A percentile compares a stretch with the other conserved stretches of the same genome.
phyloP scores from a whole-genome alignment of 768 basidiomycete species.

The Collybia sordida region DNA sequence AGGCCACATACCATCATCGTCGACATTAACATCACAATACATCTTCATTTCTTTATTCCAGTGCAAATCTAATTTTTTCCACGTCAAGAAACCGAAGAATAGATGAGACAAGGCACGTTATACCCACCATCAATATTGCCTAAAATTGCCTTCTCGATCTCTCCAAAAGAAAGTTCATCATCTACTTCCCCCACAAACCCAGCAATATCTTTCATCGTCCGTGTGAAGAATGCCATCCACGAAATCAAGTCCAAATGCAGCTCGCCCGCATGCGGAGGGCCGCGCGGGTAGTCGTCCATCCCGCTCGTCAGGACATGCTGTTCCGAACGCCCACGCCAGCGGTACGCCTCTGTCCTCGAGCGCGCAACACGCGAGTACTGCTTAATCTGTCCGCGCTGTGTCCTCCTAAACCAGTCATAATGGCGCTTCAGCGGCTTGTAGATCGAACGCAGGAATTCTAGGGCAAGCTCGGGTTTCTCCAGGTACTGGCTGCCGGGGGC shows the following conservation, averaged over 20 bases:
- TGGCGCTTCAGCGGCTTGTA: constrained; percentile 86
- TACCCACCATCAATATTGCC: constrained; percentile 79
- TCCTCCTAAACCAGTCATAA: constrained; percentile 95
- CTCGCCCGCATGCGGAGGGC: constrained; percentile 86
- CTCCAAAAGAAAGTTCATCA: constrained; percentile 72
- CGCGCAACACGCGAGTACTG: constrained; percentile 82
- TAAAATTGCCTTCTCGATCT: constrained; percentile 79
- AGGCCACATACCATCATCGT: constrained; percentile 67
- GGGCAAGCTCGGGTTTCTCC: constrained; percentile 58
- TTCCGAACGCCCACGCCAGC: constrained; percentile 90
- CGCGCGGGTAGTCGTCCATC: constrained; percentile 96
- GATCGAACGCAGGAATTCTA: constrained; percentile 72
- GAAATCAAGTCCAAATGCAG: constrained; percentile 91
- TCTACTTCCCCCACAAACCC: constrained; percentile 85
- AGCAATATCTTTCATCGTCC: constrained; percentile 91
- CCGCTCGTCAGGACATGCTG: constrained; percentile 90
- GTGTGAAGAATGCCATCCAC: constrained; percentile 96
- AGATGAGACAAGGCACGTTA: not conserved
- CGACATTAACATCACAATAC: constrained; percentile 90
- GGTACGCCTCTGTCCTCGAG: constrained; percentile 89
- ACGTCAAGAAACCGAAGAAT: not conserved
- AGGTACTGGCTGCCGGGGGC: constrained; percentile 45
- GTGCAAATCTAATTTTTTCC: constrained; percentile 92
- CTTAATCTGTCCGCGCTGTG: constrained; percentile 91
- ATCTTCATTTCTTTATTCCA: constrained; percentile 89